A percentile compares a stretch with the other conserved stretches of the same genome.
Conservation (phyloP, 2,329 filamentous ascomycete species). For the Fusarium begoniae region DNA sequence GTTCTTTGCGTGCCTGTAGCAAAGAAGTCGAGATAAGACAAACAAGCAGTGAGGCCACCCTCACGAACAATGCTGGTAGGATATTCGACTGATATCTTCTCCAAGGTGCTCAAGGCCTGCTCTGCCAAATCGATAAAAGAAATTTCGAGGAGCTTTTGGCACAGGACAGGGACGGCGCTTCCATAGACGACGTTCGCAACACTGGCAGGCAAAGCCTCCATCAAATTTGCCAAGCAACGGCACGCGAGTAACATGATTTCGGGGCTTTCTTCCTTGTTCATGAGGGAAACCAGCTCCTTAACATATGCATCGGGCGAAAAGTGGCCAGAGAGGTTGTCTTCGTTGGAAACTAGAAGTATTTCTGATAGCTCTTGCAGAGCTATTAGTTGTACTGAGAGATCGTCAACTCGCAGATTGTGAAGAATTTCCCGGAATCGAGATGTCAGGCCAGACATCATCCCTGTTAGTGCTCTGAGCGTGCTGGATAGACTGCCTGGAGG, state of each 20-base stretch:
- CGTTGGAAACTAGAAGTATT: slow-evolving; percentile 91
- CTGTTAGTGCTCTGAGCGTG: slow-evolving; percentile 86
- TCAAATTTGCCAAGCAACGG: slow-evolving; percentile 93
- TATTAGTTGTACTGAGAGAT: slow-evolving; percentile 89
- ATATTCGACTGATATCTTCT: slow-evolving; percentile 98
- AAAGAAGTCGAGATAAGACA: slow-evolving; percentile 97
- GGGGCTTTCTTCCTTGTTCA: slow-evolving; percentile 95
- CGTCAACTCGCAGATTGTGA: slow-evolving; percentile 79
- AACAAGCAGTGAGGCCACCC: slow-evolving; percentile 92
- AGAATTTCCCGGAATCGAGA: slow-evolving; percentile 81
- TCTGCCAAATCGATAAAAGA: slow-evolving; percentile 97
- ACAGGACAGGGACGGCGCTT: slow-evolving; percentile 93
- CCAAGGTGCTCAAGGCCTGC: slow-evolving; percentile 93
- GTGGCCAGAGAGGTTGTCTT: slow-evolving; percentile 94
- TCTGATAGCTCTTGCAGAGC: slow-evolving; percentile 94
- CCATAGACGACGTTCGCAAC: slow-evolving; percentile 97
- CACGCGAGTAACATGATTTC: slow-evolving; percentile 98
- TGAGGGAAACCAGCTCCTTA: slow-evolving; percentile 89
- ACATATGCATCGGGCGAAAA: slow-evolving; percentile 95
- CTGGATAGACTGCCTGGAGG: slow-evolving; percentile 72
- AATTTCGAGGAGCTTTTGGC: slow-evolving; percentile 94
- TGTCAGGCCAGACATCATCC: slow-evolving; percentile 89
- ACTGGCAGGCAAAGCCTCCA: slow-evolving; percentile 94
- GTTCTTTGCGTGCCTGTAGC: slow-evolving; percentile 96
- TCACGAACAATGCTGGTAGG: slow-evolving; percentile 94